phyloP scores from a whole-genome alignment of 108 stramenopile species.

The Cyclotella cryptica region DNA sequence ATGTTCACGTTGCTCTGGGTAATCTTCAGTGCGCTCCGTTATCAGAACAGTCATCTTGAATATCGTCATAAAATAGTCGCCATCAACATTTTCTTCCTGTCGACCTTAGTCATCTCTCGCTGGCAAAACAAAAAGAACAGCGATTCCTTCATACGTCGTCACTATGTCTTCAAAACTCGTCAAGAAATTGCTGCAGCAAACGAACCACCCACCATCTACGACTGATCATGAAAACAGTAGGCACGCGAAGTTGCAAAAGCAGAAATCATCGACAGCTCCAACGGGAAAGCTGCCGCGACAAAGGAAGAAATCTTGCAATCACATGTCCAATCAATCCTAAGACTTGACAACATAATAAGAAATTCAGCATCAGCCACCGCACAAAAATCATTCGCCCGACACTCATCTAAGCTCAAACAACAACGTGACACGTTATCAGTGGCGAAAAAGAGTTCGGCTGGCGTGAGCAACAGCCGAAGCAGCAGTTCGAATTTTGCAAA shows the following conservation, averaged over 20 bases:
- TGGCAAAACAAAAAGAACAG: slow-evolving; percentile 14
- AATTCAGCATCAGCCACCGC: slow-evolving; percentile 23
- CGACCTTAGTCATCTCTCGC: neutral
- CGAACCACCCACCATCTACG: neutral
- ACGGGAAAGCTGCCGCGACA: neutral
- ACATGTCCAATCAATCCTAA: slow-evolving; percentile 29
- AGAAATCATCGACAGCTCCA: neutral
- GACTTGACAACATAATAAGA: slow-evolving; percentile 20
- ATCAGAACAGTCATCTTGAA: slow-evolving; percentile 2
- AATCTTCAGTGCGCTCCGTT: neutral
- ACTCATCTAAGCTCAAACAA: slow-evolving; percentile 8
- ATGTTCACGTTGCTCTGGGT: slow-evolving; percentile 22
- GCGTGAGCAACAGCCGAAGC: slow-evolving; percentile 30
- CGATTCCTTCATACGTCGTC: neutral
- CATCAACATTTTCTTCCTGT: slow-evolving; percentile 10
- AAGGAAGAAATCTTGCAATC: slow-evolving; percentile 31
- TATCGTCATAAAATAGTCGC: slow-evolving; percentile 10
- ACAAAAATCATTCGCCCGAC: slow-evolving; percentile 27
- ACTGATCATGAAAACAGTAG: slow-evolving; percentile 6
- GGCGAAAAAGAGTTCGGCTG: neutral
- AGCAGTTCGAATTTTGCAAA: slow-evolving; percentile 24
- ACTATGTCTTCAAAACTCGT: slow-evolving; percentile 52
- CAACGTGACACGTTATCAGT: neutral
- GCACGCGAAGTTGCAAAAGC: neutral
- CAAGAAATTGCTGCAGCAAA: slow-evolving; percentile 44